Base-by-base conservation (phyloP, 768 basidiomycete genomes). In the Russula brevipes region DNA sequence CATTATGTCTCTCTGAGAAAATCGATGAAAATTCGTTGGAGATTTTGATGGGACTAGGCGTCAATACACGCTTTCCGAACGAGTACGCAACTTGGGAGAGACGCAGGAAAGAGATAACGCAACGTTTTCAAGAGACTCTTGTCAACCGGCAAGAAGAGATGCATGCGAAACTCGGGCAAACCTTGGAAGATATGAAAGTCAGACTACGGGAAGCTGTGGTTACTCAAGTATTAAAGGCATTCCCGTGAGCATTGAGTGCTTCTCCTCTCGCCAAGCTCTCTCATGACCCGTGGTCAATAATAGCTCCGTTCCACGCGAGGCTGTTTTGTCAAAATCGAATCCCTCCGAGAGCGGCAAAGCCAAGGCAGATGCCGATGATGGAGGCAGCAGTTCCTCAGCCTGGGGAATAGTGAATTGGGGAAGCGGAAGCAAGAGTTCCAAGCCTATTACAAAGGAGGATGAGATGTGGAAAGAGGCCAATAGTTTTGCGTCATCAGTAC, bases 261-360 rank as follows among this genome's bases (percentile, higher is more conserved):
- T n/a, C 59, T 33, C 2, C 7, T 10, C 31, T 10, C 1, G 24
- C 3, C 4, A 1, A 35, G 17, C 8, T 12, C 19, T 35, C 33
- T 54, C 7, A 10, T 42, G 1, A 4, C 1, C 16, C 14, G 3
- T 7, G 12, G 45, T n/a, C 0, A 4, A 38, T 17, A 3, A 19
- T 4, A 64, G 58, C n/a, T 55, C 57, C 5, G 58, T 64, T 49
- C 54, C 17, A 7, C 58, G 58, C 2, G 63, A 64, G n/a, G 19
- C 8, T 12, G 19, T 63, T 33, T n/a, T 60, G 19, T 42, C 17
- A 1, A 6, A 31, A 38, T 64, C 49, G 11, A 38, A n/a, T 9
- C 12, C 53, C 0, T 24, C 56, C 4, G 10, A 24, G 30, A 2
- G 10, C 14, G 8, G 19, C 47, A 31, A 39, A 6, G 30, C 5